These are phyloP conservation scores for Pestalotiopsis sp. DNA, from an alignment of 2,329 filamentous ascomycete species.

Conservation along the genomic window DNA sequence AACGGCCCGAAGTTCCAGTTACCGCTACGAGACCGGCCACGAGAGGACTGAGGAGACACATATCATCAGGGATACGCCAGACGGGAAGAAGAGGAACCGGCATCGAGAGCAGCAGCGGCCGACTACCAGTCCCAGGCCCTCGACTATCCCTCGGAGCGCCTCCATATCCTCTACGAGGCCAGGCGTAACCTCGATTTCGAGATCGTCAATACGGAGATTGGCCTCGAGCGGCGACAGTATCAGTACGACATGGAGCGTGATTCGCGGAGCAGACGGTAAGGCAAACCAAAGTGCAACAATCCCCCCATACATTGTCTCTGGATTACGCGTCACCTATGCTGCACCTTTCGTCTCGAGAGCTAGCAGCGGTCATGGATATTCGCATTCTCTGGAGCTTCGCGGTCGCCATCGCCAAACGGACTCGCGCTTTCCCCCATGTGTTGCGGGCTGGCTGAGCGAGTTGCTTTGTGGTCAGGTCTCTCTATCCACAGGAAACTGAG, in stretches of 20 bases:
- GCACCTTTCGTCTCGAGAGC: neutral
- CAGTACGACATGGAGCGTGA: constrained; percentile 28
- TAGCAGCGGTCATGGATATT: neutral
- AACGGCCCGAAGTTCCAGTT: neutral
- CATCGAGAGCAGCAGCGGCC: neutral
- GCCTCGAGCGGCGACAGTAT: neutral
- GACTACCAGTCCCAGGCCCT: neutral
- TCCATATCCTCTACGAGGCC: neutral
- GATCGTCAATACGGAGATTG: neutral
- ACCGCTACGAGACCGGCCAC: neutral
- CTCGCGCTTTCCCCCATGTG: too few species aligned
- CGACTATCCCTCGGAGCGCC: neutral
- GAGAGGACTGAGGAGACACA: neutral
- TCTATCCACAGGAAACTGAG: too few species aligned
- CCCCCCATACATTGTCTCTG: neutral
- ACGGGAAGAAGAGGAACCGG: neutral
- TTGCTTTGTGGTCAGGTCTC: neutral
- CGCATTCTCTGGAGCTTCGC: neutral
- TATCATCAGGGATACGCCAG: neutral
- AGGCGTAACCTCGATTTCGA: neutral
- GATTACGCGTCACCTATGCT: neutral
- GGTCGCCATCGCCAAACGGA: too few species aligned
- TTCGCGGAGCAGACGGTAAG: constrained; percentile 20
- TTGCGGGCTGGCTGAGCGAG: neutral
- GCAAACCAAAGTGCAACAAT: neutral